Evolutionary conservation across 139 green algal species (phyloP).

Genomic region (Astrephomene gubernaculifera): DNA sequence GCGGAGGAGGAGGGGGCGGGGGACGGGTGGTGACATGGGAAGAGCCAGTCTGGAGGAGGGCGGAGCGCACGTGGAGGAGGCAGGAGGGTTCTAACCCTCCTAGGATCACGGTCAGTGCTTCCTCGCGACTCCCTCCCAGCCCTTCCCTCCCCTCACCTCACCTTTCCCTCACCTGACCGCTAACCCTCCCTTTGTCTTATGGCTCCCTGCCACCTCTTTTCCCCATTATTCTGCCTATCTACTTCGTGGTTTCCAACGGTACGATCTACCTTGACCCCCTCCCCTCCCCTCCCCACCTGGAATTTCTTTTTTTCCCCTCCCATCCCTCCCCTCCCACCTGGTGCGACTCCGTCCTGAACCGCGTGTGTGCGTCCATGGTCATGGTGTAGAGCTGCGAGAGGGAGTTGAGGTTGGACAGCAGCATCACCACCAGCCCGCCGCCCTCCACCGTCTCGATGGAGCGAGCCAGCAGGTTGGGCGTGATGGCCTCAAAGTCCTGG

Average conservation of each 20-base stretch:
- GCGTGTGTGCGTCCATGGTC: constrained; percentile 97
- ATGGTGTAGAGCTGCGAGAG: constrained; percentile 96
- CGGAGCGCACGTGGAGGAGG: neutral
- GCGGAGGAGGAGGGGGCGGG: neutral
- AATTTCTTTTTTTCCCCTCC: too few relatives aligned
- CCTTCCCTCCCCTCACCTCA: too few relatives aligned
- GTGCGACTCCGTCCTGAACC: constrained; percentile 94
- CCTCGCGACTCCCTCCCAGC: too few relatives aligned
- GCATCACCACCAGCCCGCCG: constrained; percentile 93
- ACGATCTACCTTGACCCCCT: too few relatives aligned
- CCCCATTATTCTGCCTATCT: too few relatives aligned
- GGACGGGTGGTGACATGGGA: neutral
- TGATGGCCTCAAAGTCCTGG: constrained; percentile 99
- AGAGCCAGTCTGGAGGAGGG: neutral
- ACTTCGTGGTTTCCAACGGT: too few relatives aligned
- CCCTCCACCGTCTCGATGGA: constrained; percentile 99
- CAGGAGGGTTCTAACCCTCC: neutral
- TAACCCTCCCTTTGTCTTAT: too few relatives aligned
- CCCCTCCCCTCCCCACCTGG: too few relatives aligned
- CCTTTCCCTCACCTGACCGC: too few relatives aligned
- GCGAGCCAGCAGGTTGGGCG: constrained; percentile 96
- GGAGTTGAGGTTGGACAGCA: constrained; percentile 89
- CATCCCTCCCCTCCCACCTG: constrained; percentile 80
- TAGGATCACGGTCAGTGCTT: too few relatives aligned
- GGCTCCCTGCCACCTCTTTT: too few relatives aligned